These are phyloP conservation scores for Andrographis paniculata DNA, from an alignment of 305 asterid species.

Conservation along the genomic window DNA sequence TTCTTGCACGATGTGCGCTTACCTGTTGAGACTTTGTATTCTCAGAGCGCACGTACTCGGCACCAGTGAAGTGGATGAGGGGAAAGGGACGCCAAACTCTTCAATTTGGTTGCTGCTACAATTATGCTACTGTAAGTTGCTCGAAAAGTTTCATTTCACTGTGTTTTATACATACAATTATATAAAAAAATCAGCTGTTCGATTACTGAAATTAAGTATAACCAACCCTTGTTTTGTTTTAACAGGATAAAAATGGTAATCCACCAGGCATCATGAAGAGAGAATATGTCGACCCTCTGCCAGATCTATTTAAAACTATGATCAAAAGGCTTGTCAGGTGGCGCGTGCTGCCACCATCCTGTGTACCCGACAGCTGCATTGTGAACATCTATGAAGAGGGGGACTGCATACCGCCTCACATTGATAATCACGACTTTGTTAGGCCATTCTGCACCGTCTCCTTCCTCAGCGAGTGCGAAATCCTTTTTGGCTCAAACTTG, in stretches of 20 bases:
- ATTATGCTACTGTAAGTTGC: conserved; percentile 55
- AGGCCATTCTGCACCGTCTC: conserved; percentile 94
- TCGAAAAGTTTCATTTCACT: conserved; percentile 10
- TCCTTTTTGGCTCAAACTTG: conserved; percentile 73
- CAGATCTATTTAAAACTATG: conserved; percentile 66
- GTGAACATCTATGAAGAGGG: conserved; percentile 89
- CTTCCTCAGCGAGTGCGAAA: conserved; percentile 78
- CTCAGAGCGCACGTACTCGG: conserved; percentile 70
- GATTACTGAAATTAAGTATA: too few species aligned
- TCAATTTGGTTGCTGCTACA: conserved; percentile 97
- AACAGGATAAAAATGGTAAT: conserved; percentile 79
- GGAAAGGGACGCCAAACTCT: conserved; percentile 93
- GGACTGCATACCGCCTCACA: conserved; percentile 94
- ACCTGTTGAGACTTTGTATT: conserved; percentile 14
- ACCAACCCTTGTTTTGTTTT: conserved; percentile 11
- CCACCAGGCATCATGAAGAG: conserved; percentile 79
- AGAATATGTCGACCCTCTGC: conserved; percentile 73
- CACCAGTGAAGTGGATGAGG: conserved; percentile 88
- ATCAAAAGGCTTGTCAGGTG: conserved; percentile 78
- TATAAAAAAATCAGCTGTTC: too few species aligned
- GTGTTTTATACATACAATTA: too few species aligned
- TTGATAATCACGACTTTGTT: conserved; percentile 83
- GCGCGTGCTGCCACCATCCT: conserved; percentile 83
- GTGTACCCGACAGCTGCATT: conserved; percentile 93
- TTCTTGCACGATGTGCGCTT: conserved; percentile 1